Evolutionary conservation across 495 filamentous ascomycete genomes (phyloP).

Genomic region (Rusavskia elegans): DNA sequence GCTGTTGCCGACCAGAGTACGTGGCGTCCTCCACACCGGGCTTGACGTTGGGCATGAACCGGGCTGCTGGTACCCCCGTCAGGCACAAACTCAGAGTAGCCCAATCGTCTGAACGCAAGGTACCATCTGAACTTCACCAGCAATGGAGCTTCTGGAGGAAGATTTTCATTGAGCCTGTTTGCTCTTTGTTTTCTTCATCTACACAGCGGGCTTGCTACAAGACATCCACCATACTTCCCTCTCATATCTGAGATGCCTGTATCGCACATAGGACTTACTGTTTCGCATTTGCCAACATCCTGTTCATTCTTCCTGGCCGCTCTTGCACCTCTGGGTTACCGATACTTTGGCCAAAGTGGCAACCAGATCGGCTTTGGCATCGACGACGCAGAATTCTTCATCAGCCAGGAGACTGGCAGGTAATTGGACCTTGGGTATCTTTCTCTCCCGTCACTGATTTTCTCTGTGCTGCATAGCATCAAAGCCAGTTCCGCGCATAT

Average conservation of each 20-base stretch:
- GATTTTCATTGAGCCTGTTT: too few relatives aligned
- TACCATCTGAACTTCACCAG: conserved; percentile 1
- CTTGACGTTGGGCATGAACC: too few relatives aligned
- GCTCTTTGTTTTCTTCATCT: too few relatives aligned
- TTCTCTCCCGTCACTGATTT: not conserved
- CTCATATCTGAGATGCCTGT: conserved; percentile 30
- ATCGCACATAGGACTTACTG: conserved; percentile 44
- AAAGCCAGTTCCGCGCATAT: conserved; percentile 38
- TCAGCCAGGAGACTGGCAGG: conserved; percentile 39
- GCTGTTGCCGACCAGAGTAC: not conserved
- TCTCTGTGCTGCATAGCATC: conserved; percentile 15
- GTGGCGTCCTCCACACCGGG: not conserved
- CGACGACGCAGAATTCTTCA: conserved; percentile 40
- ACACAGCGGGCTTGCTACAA: too few relatives aligned
- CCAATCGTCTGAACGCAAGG: conserved; percentile 11
- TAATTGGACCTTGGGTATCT: conserved; percentile 17
- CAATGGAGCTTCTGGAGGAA: too few relatives aligned
- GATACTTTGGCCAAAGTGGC: conserved; percentile 41
- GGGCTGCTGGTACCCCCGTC: not conserved
- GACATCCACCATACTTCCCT: not conserved
- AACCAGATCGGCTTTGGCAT: conserved; percentile 41
- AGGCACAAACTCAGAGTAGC: conserved; percentile 10
- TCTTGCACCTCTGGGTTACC: conserved; percentile 58
- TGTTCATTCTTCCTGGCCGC: conserved; percentile 69
- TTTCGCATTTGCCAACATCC: conserved; percentile 61